These are phyloP conservation scores for Neobulgaria alba DNA, from an alignment of 2,329 filamentous ascomycete species.

Conservation along the genomic window DNA sequence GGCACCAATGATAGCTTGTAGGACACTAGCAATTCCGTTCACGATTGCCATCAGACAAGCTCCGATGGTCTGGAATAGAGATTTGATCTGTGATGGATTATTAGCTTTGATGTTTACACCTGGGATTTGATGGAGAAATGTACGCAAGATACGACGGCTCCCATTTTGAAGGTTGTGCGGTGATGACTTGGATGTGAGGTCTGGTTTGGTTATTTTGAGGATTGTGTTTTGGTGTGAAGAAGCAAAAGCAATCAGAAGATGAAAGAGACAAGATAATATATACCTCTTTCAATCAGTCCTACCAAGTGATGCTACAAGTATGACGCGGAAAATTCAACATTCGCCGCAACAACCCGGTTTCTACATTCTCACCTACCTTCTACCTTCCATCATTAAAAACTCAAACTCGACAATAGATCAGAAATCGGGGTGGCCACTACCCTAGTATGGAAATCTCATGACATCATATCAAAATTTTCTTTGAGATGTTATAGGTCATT, in stretches of 20 bases:
- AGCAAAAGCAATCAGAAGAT: background rate
- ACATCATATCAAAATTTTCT: too few species aligned
- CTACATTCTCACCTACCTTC: too few species aligned
- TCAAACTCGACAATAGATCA: too few species aligned
- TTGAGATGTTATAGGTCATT: too few species aligned
- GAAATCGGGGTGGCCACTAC: too few species aligned
- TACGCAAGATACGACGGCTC: slow-evolving; percentile 31
- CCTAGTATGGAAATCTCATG: too few species aligned
- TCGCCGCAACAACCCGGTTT: too few species aligned
- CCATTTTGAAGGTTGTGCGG: slow-evolving; percentile 26
- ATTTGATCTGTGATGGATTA: slow-evolving; percentile 20
- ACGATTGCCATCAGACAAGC: slow-evolving; percentile 39
- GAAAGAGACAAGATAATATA: background rate
- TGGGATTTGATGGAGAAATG: slow-evolving; percentile 7
- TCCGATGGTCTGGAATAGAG: slow-evolving; percentile 28
- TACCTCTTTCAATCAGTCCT: too few species aligned
- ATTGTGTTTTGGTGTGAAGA: slow-evolving; percentile 5
- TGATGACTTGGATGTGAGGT: slow-evolving; percentile 8
- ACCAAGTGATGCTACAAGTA: too few species aligned
- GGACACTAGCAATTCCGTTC: slow-evolving; percentile 39
- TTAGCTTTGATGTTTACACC: slow-evolving; percentile 5
- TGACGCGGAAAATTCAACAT: too few species aligned
- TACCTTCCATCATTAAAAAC: too few species aligned
- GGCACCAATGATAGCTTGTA: slow-evolving; percentile 27
- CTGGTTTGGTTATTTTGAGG: slow-evolving; percentile 8